Base-by-base conservation (phyloP, 495 filamentous ascomycete species). In the Penicillium fimorum region DNA sequence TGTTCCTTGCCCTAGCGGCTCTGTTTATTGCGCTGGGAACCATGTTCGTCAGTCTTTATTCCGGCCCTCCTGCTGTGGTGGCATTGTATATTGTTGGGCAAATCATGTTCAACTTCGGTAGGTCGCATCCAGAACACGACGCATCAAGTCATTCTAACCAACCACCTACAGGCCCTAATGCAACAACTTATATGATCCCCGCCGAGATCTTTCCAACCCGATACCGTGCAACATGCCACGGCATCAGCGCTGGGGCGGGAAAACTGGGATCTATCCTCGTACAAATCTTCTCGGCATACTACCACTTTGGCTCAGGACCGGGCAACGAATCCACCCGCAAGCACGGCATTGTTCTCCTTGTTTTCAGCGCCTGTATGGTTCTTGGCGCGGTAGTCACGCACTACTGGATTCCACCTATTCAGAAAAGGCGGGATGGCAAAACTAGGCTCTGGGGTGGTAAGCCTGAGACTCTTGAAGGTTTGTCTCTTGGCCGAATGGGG, bases 21-120 rank as follows among this genome's bases (percentile, higher is more conserved):
- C 67, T 81, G 8, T 81, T 84, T 54, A 74, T 81, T 46, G 67
- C 76, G 15, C 68, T 82, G 13, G 80, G 78, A 10, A 67, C 68
- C n/a, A 67, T 82, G 59, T 81, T 80, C 54, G 61, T 73, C 15
- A 70, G 67, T 6, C 61, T 78, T 11, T 73, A 71, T 29, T 57
- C 64, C 20, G 59, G 59, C 13, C 74, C 82, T 45, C 69, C 74
- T 0, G 65, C 76, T 5, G 78, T 77, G 10, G 77, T 88, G 8
- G 68, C 73, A 0, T 60, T 89, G 2, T 87, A 86, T 56, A 75
- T 82, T 22, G 42, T 88, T 20, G 80, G 78, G 18, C 81, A 88
- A 63, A 62, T 84, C 0, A 58, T 87, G n/a, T 88, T 87, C 70
- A 86, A 87, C 58, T 76, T 87, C 25, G 84, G 84, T 67, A 66